Evolutionary conservation across 306 rosid species (phyloP).

Genomic region (Cucumis hystrix): DNA sequence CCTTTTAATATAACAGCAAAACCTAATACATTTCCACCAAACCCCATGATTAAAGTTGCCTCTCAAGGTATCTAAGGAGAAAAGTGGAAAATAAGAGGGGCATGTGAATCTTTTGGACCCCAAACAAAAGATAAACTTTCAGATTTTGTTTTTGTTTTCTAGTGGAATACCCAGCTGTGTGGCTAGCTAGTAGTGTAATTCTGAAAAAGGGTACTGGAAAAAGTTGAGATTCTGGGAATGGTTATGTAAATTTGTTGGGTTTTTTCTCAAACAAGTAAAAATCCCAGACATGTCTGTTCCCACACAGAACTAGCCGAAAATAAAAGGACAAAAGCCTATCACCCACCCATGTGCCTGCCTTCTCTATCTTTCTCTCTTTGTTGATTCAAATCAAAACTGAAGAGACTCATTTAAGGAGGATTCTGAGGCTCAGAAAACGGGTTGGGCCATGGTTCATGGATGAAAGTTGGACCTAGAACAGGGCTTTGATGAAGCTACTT

Average conservation of each 20-base stretch:
- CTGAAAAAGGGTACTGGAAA: constrained; percentile 21
- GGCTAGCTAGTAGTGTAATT: background rate
- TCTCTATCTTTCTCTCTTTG: background rate
- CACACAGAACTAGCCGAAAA: background rate
- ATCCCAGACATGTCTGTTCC: background rate
- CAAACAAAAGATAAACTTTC: constrained; percentile 17
- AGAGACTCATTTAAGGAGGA: background rate
- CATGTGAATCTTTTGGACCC: constrained; percentile 20
- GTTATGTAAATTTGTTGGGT: background rate
- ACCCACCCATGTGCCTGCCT: constrained; percentile 8
- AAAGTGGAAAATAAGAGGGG: constrained; percentile 14
- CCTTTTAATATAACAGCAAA: background rate
- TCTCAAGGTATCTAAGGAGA: background rate
- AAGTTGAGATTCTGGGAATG: background rate
- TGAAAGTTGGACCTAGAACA: background rate
- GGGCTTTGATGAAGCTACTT: background rate
- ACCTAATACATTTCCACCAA: constrained; percentile 20
- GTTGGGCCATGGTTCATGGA: background rate
- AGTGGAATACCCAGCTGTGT: constrained; percentile 25
- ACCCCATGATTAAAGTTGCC: constrained; percentile 12
- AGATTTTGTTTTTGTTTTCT: constrained; percentile 65
- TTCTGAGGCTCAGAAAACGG: background rate
- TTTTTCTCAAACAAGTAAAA: constrained; percentile 6
- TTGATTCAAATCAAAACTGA: background rate
- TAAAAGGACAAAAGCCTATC: background rate